Base-by-base conservation (phyloP, 1,139 yeast species). In the Candida sanyaensis region DNA sequence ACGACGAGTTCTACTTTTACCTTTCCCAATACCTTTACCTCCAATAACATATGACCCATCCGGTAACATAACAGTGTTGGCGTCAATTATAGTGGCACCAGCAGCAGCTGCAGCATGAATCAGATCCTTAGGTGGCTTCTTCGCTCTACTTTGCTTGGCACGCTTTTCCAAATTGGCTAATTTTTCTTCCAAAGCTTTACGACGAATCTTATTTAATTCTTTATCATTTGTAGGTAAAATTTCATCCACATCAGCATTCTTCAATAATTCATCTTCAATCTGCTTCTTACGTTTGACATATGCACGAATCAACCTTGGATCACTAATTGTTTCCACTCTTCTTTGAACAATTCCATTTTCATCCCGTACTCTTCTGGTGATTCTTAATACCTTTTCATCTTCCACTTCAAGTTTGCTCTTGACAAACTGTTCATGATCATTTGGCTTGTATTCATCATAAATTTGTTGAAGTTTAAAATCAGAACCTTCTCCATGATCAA, bases 281-380 rank as follows among this genome's bases (percentile, higher is more conserved):
- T 80, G 82, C 63, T 88, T 91, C 66, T 91, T 86, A 40, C 90
- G 81, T 57, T 81, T 83, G 51, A 92, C 77, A 63, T 93, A 93
- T 1, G 97, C 93, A 47, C 87, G 85, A 49, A 93, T 93, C 28
- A 93, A 84, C 46, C 92, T 78, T 1, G 96, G 95, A 62, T 93
- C 98, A 46, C 81, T 81, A 11, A 93, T 81, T 9, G 88, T 74
- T 58, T 91, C 95, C 5, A 87, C 83, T 52, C 81, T 83, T 61
- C 97, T 80, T 61, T 92, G 97, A 41, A 90, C 80, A 33, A 89
- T 86, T 4, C 96, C 96, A 63, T 91, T 88, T 44, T 85, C 84
- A 63, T 93, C 97, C 47, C 89, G 78, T 36, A 86, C 83, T 70
- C 91, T 80, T 54, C 98, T 76, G 1, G 92, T 84, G 53, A 93